Evolutionary conservation across 257 asterid species (phyloP).

Genomic region (Solanum rostratum): DNA sequence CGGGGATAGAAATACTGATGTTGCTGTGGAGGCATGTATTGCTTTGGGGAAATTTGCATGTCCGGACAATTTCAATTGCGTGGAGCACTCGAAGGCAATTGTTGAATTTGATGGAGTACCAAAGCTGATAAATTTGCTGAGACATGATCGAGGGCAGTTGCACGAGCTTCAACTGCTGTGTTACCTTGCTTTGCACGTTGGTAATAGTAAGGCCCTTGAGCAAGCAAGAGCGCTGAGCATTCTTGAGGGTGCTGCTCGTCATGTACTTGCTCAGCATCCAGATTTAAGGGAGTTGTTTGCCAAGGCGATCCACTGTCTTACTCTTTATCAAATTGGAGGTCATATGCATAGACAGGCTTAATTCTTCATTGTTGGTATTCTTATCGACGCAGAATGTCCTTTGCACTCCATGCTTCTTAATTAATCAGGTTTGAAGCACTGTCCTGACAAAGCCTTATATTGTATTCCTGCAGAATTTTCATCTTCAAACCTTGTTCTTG

Average conservation of each 20-base stretch:
- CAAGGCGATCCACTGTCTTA: conserved; percentile 39
- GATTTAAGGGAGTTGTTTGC: conserved; percentile 48
- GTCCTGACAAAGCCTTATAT: not conserved
- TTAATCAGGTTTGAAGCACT: not conserved
- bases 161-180: conserved; percentile 49
- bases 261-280: conserved; percentile 33
- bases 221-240: conserved; percentile 47
- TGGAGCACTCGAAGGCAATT: conserved; percentile 56
- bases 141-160: conserved; percentile 41
- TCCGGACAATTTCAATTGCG: conserved; percentile 48
- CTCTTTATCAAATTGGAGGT: conserved; percentile 66
- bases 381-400: not conserved
- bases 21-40: conserved; percentile 51
- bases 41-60: conserved; percentile 57
- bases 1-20: conserved; percentile 39
- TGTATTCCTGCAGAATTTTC: not conserved
- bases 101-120: conserved; percentile 56
- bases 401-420: not conserved
- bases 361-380: not conserved
- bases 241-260: conserved; percentile 49
- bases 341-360: conserved; percentile 29
- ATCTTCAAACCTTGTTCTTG: not conserved
- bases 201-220: conserved; percentile 54
- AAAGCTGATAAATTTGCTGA: conserved; percentile 36
- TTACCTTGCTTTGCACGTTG: conserved; percentile 63